Evolutionary conservation across 108 stramenopile species (phyloP), one percentile per base, ranked within the genome.

Genomic region (Nitzschia sp.): DNA sequence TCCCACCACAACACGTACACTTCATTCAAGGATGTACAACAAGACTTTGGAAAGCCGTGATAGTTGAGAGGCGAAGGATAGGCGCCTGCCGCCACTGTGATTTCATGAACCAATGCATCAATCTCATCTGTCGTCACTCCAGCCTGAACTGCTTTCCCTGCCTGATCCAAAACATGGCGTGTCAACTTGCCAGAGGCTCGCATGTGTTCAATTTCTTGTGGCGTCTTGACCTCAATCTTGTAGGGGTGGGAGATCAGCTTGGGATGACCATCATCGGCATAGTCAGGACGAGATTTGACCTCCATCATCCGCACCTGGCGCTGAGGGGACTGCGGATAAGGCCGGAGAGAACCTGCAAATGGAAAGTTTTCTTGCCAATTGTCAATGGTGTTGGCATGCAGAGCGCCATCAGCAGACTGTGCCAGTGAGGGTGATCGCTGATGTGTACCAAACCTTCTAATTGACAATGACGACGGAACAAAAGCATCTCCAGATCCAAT

Each of bases 11-110:
- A 15, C 3, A 48, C 46, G 14, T 48, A 48, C 46, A 99, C 95
- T 77, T 98, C 97, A 71, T 99, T 99, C 48, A 99, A 89, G 2
- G 86, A 88, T 0, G 97, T 96, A 76, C 98, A 99, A 51, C 97
- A 93, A 55, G 83, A 84, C 82, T 98, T 98, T 21, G 98, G 97
- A 73, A 97, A 99, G 29, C 93, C 88, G 41, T 90, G 89, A 72
- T 98, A 99, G 75, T 96, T 97, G 41, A 97, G 71, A 10, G 98
- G 97, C 11, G 91, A 91, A 8, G 98, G 98, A 80, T 98, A 98
- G 3, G 92, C 91, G 24, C 82, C 80, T 11, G 80, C 40, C 73
- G 41, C 73, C 38, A 97, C 41, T 7, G 75, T 81, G 43, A 81
- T 93, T n/a, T 85, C 82, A 76, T 98, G 97, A 12, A 96, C 97